phyloP scores from a whole-genome alignment of 495 filamentous ascomycete genomes.

The Friedmanniomyces simplex region DNA sequence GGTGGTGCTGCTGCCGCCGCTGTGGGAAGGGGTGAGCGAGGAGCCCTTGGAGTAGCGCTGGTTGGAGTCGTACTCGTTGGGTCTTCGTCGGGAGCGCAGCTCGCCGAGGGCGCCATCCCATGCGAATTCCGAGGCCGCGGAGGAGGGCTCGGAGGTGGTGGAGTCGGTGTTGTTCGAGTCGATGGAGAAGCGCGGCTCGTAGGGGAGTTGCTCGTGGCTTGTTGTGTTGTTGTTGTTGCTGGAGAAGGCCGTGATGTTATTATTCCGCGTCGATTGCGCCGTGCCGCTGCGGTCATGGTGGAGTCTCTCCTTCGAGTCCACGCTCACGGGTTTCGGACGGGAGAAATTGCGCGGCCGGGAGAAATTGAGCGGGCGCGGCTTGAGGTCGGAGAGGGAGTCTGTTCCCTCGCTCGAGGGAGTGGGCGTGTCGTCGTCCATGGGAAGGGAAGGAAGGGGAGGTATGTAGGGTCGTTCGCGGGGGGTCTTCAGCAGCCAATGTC shows the following conservation, averaged over 20 bases:
- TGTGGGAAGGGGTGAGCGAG: not conserved
- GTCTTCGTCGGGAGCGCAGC: constrained; percentile 6
- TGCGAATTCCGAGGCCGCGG: constrained; percentile 8
- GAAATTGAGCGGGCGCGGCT: constrained; percentile 10
- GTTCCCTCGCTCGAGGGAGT: constrained; percentile 3
- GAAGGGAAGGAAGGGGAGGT: not conserved
- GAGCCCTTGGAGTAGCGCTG: constrained; percentile 7
- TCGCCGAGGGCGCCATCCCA: constrained; percentile 12
- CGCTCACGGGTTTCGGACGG: constrained; percentile 4
- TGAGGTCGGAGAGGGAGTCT: not conserved
- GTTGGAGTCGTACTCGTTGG: constrained; percentile 2
- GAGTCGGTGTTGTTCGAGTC: constrained; percentile 5
- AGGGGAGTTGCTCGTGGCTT: not conserved
- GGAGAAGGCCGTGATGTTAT: constrained; percentile 12
- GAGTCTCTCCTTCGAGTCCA: constrained; percentile 1
- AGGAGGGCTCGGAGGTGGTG: not conserved
- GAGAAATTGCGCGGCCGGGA: constrained; percentile 20
- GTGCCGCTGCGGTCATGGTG: constrained; percentile 6
- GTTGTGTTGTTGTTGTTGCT: not conserved
- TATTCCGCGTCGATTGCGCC: not conserved
- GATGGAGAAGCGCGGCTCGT: constrained; percentile 17
- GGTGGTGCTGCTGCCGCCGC: not conserved
- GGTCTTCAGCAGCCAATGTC: not conserved
- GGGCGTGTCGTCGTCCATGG: not conserved
- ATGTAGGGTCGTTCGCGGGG: not conserved